These are phyloP conservation scores for Lasiodiplodia hormozganensis DNA, from an alignment of 2,329 filamentous ascomycete genomes.

Conservation along the genomic window DNA sequence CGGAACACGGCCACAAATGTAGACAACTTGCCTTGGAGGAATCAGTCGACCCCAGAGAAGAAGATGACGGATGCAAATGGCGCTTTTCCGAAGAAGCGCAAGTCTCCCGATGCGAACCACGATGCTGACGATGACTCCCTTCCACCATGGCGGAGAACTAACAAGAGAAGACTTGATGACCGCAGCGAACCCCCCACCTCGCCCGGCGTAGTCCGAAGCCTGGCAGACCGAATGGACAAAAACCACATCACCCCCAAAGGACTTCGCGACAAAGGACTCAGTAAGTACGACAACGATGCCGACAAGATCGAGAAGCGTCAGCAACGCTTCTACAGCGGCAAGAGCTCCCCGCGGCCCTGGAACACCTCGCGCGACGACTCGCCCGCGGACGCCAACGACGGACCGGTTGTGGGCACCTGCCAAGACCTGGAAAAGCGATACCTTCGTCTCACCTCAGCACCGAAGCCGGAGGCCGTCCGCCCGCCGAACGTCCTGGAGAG, in stretches of 20 bases:
- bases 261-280: conserved; percentile 58
- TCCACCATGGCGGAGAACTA: conserved; percentile 78
- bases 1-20: conserved; percentile 56
- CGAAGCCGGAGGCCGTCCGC: conserved; percentile 86
- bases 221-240: conserved; percentile 50
- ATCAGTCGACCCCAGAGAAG: conserved; percentile 33
- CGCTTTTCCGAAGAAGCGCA: conserved; percentile 71
- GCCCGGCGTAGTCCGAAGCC: conserved; percentile 43
- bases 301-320: conserved; percentile 92
- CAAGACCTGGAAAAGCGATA: conserved; percentile 90
- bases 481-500: conserved; percentile 80
- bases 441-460: conserved; percentile 88
- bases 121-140: conserved; percentile 59
- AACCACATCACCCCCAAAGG: conserved; percentile 44
- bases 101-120: conserved; percentile 67
- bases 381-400: conserved; percentile 53
- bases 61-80: conserved; percentile 31
- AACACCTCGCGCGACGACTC: conserved; percentile 52
- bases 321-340: conserved; percentile 76
- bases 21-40: conserved; percentile 38
- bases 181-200: conserved; percentile 42
- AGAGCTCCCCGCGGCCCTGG: conserved; percentile 62
- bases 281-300: conserved; percentile 88
- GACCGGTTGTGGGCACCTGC: conserved; percentile 85
- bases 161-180: conserved; percentile 72